Conservation (phyloP, 2,329 filamentous ascomycete genomes). For the Emergomyces pasteurianus region DNA sequence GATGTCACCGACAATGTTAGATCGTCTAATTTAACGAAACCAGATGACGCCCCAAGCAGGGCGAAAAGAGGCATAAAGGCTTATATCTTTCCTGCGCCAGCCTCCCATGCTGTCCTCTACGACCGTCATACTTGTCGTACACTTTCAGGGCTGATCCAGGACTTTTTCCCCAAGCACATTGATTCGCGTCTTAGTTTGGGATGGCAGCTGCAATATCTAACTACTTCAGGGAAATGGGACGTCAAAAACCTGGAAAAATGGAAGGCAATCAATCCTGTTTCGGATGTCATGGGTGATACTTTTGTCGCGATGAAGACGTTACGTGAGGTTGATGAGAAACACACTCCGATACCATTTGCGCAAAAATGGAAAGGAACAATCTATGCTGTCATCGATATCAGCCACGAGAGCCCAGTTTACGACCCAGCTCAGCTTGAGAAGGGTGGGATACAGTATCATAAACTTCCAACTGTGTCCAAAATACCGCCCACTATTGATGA, state of each 20-base stretch:
- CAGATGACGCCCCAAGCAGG: conserved; percentile 38
- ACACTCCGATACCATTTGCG: conserved; percentile 64
- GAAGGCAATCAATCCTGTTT: conserved; percentile 68
- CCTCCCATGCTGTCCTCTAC: conserved; percentile 76
- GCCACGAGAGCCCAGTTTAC: conserved; percentile 81
- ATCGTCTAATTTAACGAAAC: neutral
- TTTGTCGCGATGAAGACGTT: conserved; percentile 92
- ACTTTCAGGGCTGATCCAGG: conserved; percentile 67
- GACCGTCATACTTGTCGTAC: conserved; percentile 62
- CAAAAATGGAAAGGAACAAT: conserved; percentile 54
- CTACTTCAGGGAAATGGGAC: conserved; percentile 90
- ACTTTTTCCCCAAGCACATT: conserved; percentile 64
- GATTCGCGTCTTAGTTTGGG: conserved; percentile 67
- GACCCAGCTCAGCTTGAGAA: conserved; percentile 59
- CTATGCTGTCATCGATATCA: conserved; percentile 77
- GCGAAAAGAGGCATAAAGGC: conserved; percentile 39
- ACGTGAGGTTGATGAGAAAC: conserved; percentile 72
- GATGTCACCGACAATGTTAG: conserved; percentile 5
- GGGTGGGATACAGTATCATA: conserved; percentile 61
- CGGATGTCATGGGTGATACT: conserved; percentile 60
- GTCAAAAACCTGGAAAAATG: conserved; percentile 94
- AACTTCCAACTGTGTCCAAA: conserved; percentile 86
- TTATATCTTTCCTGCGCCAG: conserved; percentile 60
- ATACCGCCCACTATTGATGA: conserved; percentile 60
- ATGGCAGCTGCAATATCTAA: conserved; percentile 85